These are phyloP conservation scores for Leucocoprinus birnbaumii DNA, from an alignment of 768 basidiomycete genomes.

Conservation along the genomic window DNA sequence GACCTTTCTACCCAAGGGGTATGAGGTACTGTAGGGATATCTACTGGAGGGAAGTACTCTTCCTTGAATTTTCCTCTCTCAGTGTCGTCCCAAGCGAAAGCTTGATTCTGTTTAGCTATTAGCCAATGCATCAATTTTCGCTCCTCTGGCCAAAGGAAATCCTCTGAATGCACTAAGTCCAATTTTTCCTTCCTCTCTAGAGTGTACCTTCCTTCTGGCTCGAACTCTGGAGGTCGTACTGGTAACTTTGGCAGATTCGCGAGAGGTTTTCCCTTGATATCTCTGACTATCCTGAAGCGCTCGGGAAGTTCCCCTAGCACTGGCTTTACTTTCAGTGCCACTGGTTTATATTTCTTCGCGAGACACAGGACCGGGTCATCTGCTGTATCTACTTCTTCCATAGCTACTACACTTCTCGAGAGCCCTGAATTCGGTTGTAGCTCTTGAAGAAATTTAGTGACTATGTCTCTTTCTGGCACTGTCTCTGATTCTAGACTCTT, in stretches of 20 bases:
- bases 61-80: slow-evolving; percentile 15
- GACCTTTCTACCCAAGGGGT: slow-evolving; percentile 9
- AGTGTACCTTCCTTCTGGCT: slow-evolving; percentile 21
- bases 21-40: slow-evolving; percentile 12
- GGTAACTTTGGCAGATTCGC: slow-evolving; percentile 18
- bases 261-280: slow-evolving; percentile 26
- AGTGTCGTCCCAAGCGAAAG: slow-evolving; percentile 19
- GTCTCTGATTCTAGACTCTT: background rate
- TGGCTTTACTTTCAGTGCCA: slow-evolving; percentile 23
- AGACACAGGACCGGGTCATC: background rate
- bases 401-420: no score
- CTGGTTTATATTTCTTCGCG: slow-evolving; percentile 28
- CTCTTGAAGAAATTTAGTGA: no score
- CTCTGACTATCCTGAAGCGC: slow-evolving; percentile 20
- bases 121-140: slow-evolving; percentile 15
- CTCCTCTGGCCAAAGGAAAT: slow-evolving; percentile 18
- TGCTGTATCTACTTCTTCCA: background rate
- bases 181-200: slow-evolving; percentile 19
- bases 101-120: slow-evolving; percentile 11
- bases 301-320: slow-evolving; percentile 19
- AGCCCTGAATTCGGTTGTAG: no score
- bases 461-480: no score
- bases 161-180: slow-evolving; percentile 16
- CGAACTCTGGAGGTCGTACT: slow-evolving; percentile 17
- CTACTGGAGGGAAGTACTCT: slow-evolving; percentile 16